Base-by-base conservation (phyloP, 192 early-diverging fungal genomes). In the Coemansia sp. region DNA sequence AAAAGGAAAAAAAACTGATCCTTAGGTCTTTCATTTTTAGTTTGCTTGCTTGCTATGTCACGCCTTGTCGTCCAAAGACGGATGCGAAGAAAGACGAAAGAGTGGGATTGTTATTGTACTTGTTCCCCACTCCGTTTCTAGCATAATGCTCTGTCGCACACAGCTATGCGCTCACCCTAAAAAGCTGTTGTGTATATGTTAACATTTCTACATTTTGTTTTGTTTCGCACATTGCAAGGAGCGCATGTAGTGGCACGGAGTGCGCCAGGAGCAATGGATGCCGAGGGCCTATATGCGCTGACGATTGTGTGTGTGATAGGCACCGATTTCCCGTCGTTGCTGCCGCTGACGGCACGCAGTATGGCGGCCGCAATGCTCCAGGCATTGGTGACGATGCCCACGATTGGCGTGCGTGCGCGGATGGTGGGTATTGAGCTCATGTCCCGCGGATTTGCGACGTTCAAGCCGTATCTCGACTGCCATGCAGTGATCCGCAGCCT, bases 271-370 rank as follows among this genome's bases (percentile, higher is more conserved):
- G 67, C 43, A 10, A 65, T 70, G 22, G 74, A 82, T 58, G 41
- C 65, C 58, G 79, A 76, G 65, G 80, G 70, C 11, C 48, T 78
- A 19, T 66, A 65, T 32, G 81, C 76, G 40, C 67, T 83, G 58
- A 75, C 71, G 45, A 78, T 83, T 41, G 81, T 83, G 64, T 83
- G 81, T 32, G 58, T 69, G 11, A 78, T 83, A 60, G 76, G 72
- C 41, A 67, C 66, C 19, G 81, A 83, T 61, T 83, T 73, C 37
- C 71, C 76, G 18, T 63, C 76, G 59, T 64, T 75, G 54, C 65
- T 83, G 42, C 73, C 76, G 46, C 69, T 78, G 69, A 78, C 76
- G 19, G 73, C 76, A 32, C 76, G 76, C 63, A 78, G 76, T 55
- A 78, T 76, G 69, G 76, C 71, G 13, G 81, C 81, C 22, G 66